A percentile compares a stretch with the other conserved stretches of the same genome.
Conservation (phyloP, 331 rosid genomes). For the Ulmus americana region DNA sequence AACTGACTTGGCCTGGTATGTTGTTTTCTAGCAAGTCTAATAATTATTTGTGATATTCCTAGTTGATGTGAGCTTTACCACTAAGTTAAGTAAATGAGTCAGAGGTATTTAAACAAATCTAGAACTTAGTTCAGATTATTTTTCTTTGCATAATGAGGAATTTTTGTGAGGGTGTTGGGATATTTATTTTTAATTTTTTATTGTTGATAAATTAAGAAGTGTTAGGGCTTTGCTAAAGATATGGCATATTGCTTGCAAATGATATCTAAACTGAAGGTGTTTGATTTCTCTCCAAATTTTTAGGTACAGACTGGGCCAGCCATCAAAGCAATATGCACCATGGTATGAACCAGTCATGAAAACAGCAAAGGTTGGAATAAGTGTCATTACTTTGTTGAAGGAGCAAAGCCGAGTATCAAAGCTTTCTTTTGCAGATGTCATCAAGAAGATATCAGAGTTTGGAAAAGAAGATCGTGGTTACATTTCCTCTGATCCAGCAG, state of each 20-base stretch:
- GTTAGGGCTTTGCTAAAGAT: not conserved
- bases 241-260: not conserved
- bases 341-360: slow-evolving; percentile 78
- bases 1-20: slow-evolving; percentile 91
- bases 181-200: not conserved
- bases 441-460: slow-evolving; percentile 54
- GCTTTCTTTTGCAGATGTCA: slow-evolving; percentile 69
- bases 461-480: slow-evolving; percentile 39
- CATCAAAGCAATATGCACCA: slow-evolving; percentile 79
- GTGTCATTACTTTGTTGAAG: slow-evolving; percentile 62
- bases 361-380: slow-evolving; percentile 64
- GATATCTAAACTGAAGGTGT: not conserved
- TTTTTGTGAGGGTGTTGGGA: not conserved
- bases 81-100: too few relatives aligned
- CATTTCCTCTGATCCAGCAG: slow-evolving; percentile 59
- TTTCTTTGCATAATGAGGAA: not conserved
- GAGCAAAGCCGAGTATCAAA: slow-evolving; percentile 79
- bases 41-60: not conserved
- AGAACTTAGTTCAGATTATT: not conserved
- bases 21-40: slow-evolving; percentile 19
- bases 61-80: too few relatives aligned
- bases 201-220: not conserved
- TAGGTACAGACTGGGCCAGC: slow-evolving; percentile 91
- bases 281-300: slow-evolving; percentile 10
- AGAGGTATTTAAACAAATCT: not conserved